Evolutionary conservation across 305 asterid species (phyloP).

Genomic region (Coffea humblotiana): DNA sequence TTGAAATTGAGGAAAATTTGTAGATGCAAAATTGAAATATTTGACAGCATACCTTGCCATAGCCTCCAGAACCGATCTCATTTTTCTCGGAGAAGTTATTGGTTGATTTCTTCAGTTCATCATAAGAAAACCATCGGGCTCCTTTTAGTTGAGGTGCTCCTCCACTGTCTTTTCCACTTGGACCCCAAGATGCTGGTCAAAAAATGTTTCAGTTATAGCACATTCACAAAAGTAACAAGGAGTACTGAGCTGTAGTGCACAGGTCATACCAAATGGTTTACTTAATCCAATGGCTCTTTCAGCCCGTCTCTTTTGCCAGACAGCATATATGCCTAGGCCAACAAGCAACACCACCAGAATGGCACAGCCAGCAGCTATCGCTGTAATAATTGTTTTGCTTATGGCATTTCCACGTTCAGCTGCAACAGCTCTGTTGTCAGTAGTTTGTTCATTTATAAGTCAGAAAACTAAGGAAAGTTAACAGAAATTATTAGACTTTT

Average conservation of each 20-base stretch:
- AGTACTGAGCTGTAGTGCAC: not conserved
- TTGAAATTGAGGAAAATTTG: not conserved
- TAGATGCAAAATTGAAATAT: not conserved
- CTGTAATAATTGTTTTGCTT: constrained; percentile 52
- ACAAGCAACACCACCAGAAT: constrained; percentile 62
- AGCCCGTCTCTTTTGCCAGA: constrained; percentile 79
- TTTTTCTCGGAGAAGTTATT: constrained; percentile 71
- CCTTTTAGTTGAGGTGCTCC: constrained; percentile 98
- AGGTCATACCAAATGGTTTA: constrained; percentile 72
- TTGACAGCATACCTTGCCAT: constrained; percentile 67
- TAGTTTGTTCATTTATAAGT: not conserved
- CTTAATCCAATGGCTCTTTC: constrained; percentile 84
- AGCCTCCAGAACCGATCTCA: constrained; percentile 92
- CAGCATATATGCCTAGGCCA: constrained; percentile 64
- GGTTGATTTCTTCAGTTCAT: constrained; percentile 86
- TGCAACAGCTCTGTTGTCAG: constrained; percentile 26
- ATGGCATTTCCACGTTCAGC: constrained; percentile 50
- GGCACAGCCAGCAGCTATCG: constrained; percentile 63
- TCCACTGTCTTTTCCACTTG: constrained; percentile 85
- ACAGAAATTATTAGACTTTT: not conserved
- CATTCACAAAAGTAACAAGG: no score
- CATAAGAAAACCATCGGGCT: constrained; percentile 91
- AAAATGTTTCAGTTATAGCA: not conserved
- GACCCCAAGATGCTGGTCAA: constrained; percentile 78
- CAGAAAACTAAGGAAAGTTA: not conserved